Conservation (phyloP, 2,329 filamentous ascomycete genomes). For the Xylaria sp. region DNA sequence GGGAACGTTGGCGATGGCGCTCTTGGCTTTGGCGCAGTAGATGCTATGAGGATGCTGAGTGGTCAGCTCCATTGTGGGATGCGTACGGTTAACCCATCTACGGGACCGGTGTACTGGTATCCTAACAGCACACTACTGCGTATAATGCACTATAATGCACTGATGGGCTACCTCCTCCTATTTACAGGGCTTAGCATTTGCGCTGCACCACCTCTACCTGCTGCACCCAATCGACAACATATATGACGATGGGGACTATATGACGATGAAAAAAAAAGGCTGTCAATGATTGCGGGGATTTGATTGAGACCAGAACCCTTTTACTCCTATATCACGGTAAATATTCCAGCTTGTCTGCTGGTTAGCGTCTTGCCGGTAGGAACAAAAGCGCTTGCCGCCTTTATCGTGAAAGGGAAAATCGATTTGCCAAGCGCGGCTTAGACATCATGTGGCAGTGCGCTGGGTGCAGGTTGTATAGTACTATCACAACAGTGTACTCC, state of each 20-base stretch:
- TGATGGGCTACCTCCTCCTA: constrained; percentile 3
- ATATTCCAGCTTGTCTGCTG: neutral
- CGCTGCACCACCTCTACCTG: too few relatives aligned
- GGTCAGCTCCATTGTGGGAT: neutral
- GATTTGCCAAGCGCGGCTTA: constrained; percentile 27
- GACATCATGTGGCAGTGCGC: constrained; percentile 11
- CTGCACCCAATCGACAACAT: too few relatives aligned
- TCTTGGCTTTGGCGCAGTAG: neutral
- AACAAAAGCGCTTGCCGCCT: neutral
- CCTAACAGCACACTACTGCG: neutral
- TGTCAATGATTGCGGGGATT: neutral
- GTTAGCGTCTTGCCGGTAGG: too few relatives aligned
- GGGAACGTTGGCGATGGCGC: neutral
- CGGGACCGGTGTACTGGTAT: too few relatives aligned
- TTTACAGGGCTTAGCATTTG: constrained; percentile 18
- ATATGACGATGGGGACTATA: too few relatives aligned
- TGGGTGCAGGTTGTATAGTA: neutral
- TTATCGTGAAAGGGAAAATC: neutral
- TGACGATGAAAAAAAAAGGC: too few relatives aligned
- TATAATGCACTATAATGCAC: too few relatives aligned
- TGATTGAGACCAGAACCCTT: neutral
- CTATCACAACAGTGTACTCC: neutral
- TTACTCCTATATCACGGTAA: neutral
- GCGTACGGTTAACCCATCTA: too few relatives aligned
- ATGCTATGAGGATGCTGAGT: neutral